Conservation (phyloP, 208 protist genomes). For the Naegleria fowleri region DNA sequence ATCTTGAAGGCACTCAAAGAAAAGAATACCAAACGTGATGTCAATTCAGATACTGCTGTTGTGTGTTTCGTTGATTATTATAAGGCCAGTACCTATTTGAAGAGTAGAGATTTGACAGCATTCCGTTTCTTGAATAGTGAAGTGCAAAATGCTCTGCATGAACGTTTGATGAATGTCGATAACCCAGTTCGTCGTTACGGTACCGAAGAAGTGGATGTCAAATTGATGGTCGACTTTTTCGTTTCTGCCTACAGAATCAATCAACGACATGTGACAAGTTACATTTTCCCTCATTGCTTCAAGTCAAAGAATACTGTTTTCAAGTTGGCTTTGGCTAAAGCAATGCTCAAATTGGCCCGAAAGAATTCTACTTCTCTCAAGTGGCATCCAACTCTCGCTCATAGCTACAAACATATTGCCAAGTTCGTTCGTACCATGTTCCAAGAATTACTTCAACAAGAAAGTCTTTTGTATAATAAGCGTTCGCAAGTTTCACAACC, state of each 20-base stretch:
- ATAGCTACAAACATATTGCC: not conserved
- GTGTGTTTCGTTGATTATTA: conserved; percentile 25
- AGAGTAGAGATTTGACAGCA: not conserved
- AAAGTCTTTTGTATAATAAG: not conserved
- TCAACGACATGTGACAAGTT: not conserved
- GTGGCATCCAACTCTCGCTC: not conserved
- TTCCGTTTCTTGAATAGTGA: not conserved
- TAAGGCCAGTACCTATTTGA: not conserved
- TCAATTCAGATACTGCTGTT: not conserved
- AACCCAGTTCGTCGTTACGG: not conserved
- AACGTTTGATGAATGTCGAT: not conserved
- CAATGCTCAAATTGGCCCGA: conserved; percentile 3
- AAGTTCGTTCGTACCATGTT: not conserved
- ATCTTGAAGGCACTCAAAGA: not conserved
- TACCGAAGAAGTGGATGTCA: not conserved
- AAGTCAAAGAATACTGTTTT: not conserved
- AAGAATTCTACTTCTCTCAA: not conserved
- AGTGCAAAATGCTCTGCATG: not conserved
- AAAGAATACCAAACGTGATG: not conserved
- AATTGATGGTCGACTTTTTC: conserved; percentile 19
- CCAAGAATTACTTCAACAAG: conserved; percentile 4
- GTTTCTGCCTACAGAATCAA: conserved; percentile 3
- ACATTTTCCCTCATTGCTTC: not conserved
- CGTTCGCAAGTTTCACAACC: not conserved
- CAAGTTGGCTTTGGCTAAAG: not conserved